Conservation (phyloP, 768 basidiomycete species). For the Lentinula boryana region DNA sequence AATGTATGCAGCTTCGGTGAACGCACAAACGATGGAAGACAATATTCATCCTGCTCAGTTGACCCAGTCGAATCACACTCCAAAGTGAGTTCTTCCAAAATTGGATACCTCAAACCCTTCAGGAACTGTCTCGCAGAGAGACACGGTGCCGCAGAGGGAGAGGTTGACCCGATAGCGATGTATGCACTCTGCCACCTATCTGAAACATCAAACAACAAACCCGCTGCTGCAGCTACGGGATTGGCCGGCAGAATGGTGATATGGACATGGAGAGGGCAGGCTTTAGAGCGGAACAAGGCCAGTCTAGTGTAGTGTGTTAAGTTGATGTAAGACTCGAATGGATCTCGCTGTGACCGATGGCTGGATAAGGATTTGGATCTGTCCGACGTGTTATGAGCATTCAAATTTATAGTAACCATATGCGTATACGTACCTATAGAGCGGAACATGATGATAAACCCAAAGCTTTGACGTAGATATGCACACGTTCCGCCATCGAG, state of each 20-base stretch:
- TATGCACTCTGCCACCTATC: background rate
- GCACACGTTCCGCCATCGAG: background rate
- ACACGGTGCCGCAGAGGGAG: too few species aligned
- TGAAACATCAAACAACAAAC: background rate
- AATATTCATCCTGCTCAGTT: background rate
- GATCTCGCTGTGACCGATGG: background rate
- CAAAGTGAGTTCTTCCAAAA: background rate
- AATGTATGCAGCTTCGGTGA: background rate
- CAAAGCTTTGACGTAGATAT: background rate
- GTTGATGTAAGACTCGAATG: background rate
- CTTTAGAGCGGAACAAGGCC: background rate
- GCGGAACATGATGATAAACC: background rate
- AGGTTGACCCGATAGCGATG: background rate
- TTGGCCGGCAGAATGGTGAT: background rate
- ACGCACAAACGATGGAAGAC: background rate
- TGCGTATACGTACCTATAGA: background rate
- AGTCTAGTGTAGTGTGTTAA: background rate
- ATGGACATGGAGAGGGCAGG: background rate
- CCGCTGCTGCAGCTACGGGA: background rate
- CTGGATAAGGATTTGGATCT: background rate
- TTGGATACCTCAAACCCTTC: background rate
- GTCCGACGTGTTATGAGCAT: too few species aligned
- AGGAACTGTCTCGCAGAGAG: background rate
- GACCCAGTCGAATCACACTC: background rate
- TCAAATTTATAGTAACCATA: too few species aligned